Conservation (phyloP, 306 rosid species). For the Cyamopsis tetragonoloba region DNA sequence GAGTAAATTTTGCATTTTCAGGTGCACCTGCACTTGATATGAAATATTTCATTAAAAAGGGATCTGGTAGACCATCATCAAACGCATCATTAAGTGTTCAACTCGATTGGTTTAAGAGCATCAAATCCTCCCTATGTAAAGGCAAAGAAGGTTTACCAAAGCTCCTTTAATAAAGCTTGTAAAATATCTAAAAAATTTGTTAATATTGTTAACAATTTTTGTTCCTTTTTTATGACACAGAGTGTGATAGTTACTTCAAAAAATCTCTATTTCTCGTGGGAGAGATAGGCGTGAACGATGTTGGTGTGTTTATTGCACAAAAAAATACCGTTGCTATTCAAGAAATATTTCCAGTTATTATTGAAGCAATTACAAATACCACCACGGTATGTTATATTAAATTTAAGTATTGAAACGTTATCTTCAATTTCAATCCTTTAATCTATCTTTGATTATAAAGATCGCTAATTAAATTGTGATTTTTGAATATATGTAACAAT, state of each 20-base stretch:
- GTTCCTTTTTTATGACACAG: not conserved
- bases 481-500: too few relatives aligned
- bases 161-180: not conserved
- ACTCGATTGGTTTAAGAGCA: slow-evolving; percentile 45
- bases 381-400: slow-evolving; percentile 19
- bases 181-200: not conserved
- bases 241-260: slow-evolving; percentile 32
- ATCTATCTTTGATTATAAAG: not conserved
- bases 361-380: slow-evolving; percentile 33
- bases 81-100: slow-evolving; percentile 27
- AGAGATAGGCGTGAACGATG: slow-evolving; percentile 52
- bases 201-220: too few relatives aligned
- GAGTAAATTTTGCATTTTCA: slow-evolving; percentile 50
- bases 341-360: slow-evolving; percentile 26
- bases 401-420: not conserved
- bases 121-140: slow-evolving; percentile 37
- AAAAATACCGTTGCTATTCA: not conserved
- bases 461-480: not conserved
- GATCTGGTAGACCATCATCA: not conserved
- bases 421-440: not conserved
- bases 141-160: not conserved
- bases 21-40: slow-evolving; percentile 46
- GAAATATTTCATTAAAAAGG: slow-evolving; percentile 13
- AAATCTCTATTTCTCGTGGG: slow-evolving; percentile 41
- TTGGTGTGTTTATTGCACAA: not conserved